Evolutionary conservation across 768 basidiomycete species (phyloP).

Genomic region (Podaxis sp.): DNA sequence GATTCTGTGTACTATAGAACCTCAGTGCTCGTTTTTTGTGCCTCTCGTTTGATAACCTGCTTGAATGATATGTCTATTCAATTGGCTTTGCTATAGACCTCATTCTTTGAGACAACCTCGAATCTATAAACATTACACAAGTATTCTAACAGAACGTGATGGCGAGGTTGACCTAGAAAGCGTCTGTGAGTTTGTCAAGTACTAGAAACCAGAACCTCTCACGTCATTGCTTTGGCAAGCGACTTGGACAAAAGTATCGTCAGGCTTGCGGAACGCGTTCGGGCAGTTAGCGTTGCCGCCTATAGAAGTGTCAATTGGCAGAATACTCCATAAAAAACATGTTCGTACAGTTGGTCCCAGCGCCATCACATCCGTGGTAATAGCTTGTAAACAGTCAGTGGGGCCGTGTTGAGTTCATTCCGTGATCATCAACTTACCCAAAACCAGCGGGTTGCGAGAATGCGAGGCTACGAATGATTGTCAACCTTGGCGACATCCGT

Average conservation of each 20-base stretch:
- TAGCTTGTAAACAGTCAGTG: constrained; percentile 27
- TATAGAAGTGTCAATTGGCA: constrained; percentile 17
- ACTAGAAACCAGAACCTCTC: constrained; percentile 14
- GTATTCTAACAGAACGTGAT: constrained; percentile 32
- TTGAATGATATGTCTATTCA: background rate
- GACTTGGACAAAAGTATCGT: constrained; percentile 38
- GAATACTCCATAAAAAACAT: background rate
- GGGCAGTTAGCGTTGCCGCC: constrained; percentile 35
- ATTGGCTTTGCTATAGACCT: background rate
- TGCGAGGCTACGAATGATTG: constrained; percentile 26
- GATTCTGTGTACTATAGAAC: background rate
- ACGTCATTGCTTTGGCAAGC: constrained; percentile 37
- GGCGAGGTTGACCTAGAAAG: constrained; percentile 31
- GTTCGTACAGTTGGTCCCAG: constrained; percentile 42
- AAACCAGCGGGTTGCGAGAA: constrained; percentile 43
- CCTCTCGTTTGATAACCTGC: background rate
- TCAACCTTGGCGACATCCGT: background rate
- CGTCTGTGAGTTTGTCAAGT: background rate
- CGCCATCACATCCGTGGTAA: constrained; percentile 42
- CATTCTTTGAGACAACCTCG: background rate
- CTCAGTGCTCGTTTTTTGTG: background rate
- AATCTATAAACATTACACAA: background rate
- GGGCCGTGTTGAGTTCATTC: background rate
- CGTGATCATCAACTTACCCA: constrained; percentile 24
- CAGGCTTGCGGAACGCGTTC: constrained; percentile 36